These are phyloP conservation scores for Ogataea chonburiensis DNA, from an alignment of 805 yeast genomes.

Conservation along the genomic window DNA sequence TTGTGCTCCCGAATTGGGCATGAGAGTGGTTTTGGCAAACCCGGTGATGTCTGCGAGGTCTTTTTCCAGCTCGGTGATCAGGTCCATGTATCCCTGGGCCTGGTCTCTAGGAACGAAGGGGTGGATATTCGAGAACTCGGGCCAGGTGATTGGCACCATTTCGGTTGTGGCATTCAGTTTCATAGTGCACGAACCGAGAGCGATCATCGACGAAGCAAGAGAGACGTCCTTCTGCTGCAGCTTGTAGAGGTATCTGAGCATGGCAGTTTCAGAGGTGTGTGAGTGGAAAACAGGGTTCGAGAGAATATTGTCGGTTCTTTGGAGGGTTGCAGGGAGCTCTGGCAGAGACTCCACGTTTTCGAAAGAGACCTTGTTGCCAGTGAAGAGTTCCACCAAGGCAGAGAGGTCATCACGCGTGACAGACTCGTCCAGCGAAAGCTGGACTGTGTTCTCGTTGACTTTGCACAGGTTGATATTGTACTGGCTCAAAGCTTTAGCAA, in stretches of 20 bases:
- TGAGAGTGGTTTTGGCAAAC: conserved; percentile 82
- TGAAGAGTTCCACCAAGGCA: conserved; percentile 59
- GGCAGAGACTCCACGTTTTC: conserved; percentile 40
- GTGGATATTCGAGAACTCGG: conserved; percentile 83
- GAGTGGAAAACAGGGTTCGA: conserved; percentile 76
- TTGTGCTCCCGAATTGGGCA: conserved; percentile 98
- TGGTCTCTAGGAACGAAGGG: conserved; percentile 92
- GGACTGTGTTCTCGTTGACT: conserved; percentile 58
- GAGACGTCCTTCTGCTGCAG: conserved; percentile 89
- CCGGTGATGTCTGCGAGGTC: conserved; percentile 94
- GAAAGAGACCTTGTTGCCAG: conserved; percentile 33
- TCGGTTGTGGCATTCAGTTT: conserved; percentile 93
- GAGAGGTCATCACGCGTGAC: conserved; percentile 61
- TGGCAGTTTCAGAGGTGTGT: conserved; percentile 92
- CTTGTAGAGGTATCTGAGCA: conserved; percentile 84
- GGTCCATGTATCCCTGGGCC: conserved; percentile 80
- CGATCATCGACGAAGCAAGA: conserved; percentile 94
- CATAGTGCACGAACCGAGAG: conserved; percentile 98
- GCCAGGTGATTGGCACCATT: conserved; percentile 94
- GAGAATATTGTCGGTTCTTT: conserved; percentile 60
- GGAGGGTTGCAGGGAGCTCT: conserved; percentile 45
- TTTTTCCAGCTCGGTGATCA: conserved; percentile 71
- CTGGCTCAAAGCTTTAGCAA: conserved; percentile 54
- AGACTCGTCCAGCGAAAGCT: conserved; percentile 91
- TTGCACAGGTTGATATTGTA: conserved; percentile 76